phyloP scores from a whole-genome alignment of 2,329 filamentous ascomycete genomes.

The Talaromyces islandicus region DNA sequence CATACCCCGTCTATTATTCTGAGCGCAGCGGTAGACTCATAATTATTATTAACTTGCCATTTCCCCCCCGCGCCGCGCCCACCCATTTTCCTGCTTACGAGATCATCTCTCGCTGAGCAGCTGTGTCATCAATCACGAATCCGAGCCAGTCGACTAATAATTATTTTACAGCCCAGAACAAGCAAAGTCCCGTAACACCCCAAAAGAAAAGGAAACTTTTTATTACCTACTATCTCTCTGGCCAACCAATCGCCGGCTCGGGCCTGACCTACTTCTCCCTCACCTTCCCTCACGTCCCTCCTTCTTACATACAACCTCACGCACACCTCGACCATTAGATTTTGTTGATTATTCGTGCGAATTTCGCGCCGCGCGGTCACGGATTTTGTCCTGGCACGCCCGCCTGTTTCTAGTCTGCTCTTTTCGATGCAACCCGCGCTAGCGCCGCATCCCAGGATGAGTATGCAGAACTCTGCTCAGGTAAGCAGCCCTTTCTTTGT shows the following conservation, averaged over 20 bases:
- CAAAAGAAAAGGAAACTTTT: conserved; percentile 14
- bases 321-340: not conserved
- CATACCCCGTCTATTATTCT: no score
- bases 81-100: conserved; percentile 27
- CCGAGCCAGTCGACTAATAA: not conserved
- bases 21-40: no score
- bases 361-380: not conserved
- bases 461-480: conserved; percentile 47
- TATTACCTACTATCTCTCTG: conserved; percentile 8
- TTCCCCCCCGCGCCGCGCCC: conserved; percentile 1
- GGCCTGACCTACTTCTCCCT: conserved; percentile 3
- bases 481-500: conserved; percentile 45
- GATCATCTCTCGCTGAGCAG: conserved; percentile 19
- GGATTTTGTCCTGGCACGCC: not conserved
- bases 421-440: conserved; percentile 41
- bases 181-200: not conserved
- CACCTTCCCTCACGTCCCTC: not conserved
- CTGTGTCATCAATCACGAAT: not conserved
- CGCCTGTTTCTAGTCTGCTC: conserved; percentile 11
- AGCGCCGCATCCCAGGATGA: conserved; percentile 44
- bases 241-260: conserved; percentile 9
- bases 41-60: conserved; percentile 16
- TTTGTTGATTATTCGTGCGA: not conserved
- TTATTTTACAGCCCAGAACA: not conserved
- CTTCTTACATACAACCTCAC: not conserved